phyloP scores from a whole-genome alignment of 2,329 filamentous ascomycete species.

The Penicillium sp. region DNA sequence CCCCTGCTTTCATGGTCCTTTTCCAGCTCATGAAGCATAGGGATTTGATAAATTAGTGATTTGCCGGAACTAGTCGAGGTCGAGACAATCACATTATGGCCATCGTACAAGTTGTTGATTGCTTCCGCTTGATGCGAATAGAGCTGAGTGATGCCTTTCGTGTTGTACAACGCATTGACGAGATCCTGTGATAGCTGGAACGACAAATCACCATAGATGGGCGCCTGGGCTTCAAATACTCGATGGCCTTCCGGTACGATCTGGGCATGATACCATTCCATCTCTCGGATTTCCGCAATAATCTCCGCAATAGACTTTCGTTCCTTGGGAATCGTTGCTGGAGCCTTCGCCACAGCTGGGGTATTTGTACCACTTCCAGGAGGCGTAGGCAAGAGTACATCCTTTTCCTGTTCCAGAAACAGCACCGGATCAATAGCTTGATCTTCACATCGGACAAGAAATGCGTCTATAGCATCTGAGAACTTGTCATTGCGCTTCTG shows the following conservation, averaged over 20 bases:
- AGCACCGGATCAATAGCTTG: slow-evolving; percentile 60
- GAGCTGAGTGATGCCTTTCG: slow-evolving; percentile 74
- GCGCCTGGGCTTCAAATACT: slow-evolving; percentile 78
- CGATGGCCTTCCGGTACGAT: slow-evolving; percentile 90
- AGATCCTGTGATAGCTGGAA: slow-evolving; percentile 84
- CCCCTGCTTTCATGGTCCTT: slow-evolving; percentile 69
- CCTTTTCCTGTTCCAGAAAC: slow-evolving; percentile 55
- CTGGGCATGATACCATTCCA: slow-evolving; percentile 85
- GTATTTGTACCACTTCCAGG: slow-evolving; percentile 39
- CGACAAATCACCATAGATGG: slow-evolving; percentile 74
- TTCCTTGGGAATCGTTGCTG: slow-evolving; percentile 70
- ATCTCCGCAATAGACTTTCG: slow-evolving; percentile 79
- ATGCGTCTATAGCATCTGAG: slow-evolving; percentile 66
- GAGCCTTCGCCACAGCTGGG: slow-evolving; percentile 49
- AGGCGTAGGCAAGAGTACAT: slow-evolving; percentile 59
- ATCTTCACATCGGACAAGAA: slow-evolving; percentile 68
- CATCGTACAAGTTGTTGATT: slow-evolving; percentile 78
- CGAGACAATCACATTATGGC: slow-evolving; percentile 81
- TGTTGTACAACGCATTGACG: slow-evolving; percentile 95
- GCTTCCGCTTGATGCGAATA: slow-evolving; percentile 92
- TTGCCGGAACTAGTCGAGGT: slow-evolving; percentile 97
- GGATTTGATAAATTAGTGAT: slow-evolving; percentile 95
- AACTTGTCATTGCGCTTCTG: slow-evolving; percentile 87
- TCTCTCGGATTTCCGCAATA: slow-evolving; percentile 71
- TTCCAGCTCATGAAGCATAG: slow-evolving; percentile 82